Percentiles rank a stretch among this genome's conserved stretches.
These are phyloP conservation scores for Annulohypoxylon bovei DNA, from an alignment of 495 filamentous ascomycete genomes.

Conservation along the genomic window DNA sequence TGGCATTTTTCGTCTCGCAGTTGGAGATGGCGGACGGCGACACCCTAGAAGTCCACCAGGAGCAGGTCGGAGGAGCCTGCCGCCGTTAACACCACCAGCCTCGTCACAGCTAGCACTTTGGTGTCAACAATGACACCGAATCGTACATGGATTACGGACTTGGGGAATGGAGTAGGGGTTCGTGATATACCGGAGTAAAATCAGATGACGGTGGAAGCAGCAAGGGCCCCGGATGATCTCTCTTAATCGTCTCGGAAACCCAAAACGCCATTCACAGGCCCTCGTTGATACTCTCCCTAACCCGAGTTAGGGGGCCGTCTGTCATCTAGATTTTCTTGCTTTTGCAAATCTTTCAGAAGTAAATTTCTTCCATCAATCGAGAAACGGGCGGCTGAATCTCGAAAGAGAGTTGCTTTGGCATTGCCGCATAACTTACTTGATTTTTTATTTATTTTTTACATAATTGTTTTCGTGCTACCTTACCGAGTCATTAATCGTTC, in stretches of 20 bases:
- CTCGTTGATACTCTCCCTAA: conserved; percentile 6
- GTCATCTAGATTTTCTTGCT: conserved; percentile 37
- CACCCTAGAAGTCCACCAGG: conserved; percentile 96
- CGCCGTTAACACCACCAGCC: conserved; percentile 45
- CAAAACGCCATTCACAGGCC: neutral
- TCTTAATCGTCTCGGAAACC: conserved; percentile 16
- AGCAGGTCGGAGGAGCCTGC: conserved; percentile 83
- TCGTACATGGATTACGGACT: conserved; percentile 12
- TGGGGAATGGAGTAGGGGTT: conserved; percentile 27
- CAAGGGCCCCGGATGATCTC: conserved; percentile 12
- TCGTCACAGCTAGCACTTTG: neutral
- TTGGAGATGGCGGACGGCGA: conserved; percentile 98
- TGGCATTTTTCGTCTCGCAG: conserved; percentile 54
- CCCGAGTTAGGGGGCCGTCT: conserved; percentile 16
- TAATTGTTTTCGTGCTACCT: neutral
- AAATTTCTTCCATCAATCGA: conserved; percentile 33
- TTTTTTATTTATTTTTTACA: neutral
- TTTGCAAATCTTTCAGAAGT: conserved; percentile 39
- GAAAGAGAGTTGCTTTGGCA: conserved; percentile 17
- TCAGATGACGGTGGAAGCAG: conserved; percentile 21
- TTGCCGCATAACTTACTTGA: conserved; percentile 11
- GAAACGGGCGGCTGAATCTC: conserved; percentile 26
- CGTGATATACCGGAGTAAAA: conserved; percentile 12
- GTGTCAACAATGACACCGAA: neutral
- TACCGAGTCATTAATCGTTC: neutral